Evolutionary conservation across 331 rosid genomes (phyloP).

Genomic region (Malus hybrid): DNA sequence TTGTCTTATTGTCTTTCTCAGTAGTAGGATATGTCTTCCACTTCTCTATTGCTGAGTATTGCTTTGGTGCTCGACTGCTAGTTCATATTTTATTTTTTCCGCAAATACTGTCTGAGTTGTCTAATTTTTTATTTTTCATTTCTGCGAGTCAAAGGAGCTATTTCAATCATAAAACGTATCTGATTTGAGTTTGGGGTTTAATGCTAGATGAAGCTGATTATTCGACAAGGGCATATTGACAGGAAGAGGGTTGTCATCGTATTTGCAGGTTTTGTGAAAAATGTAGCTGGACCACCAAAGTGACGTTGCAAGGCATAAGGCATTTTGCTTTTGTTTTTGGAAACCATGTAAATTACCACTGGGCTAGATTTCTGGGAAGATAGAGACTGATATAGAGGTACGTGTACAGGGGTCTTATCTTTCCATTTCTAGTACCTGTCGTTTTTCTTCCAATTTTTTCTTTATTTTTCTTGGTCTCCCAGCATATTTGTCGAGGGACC

Average conservation of each 20-base stretch:
- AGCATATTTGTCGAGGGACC: conserved; percentile 46
- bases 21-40: background rate
- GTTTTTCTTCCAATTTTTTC: background rate
- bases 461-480: conserved; percentile 31
- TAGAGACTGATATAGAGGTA: conserved; percentile 81
- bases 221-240: conserved; percentile 39
- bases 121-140: too few relatives aligned
- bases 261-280: conserved; percentile 46
- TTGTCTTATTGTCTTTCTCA: background rate
- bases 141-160: background rate
- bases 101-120: background rate
- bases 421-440: conserved; percentile 45
- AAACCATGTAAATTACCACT: conserved; percentile 79
- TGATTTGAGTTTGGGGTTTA: conserved; percentile 16
- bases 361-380: conserved; percentile 51
- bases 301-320: conserved; percentile 23
- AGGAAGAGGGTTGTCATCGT: conserved; percentile 30
- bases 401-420: conserved; percentile 85
- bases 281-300: conserved; percentile 26
- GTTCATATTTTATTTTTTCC: background rate
- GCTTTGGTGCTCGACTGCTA: background rate
- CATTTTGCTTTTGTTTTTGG: conserved; percentile 27
- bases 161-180: conserved; percentile 6
- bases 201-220: conserved; percentile 73
- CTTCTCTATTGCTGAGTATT: background rate